phyloP scores from a whole-genome alignment of 345 rosid genomes.

The Lepidium africanum region DNA sequence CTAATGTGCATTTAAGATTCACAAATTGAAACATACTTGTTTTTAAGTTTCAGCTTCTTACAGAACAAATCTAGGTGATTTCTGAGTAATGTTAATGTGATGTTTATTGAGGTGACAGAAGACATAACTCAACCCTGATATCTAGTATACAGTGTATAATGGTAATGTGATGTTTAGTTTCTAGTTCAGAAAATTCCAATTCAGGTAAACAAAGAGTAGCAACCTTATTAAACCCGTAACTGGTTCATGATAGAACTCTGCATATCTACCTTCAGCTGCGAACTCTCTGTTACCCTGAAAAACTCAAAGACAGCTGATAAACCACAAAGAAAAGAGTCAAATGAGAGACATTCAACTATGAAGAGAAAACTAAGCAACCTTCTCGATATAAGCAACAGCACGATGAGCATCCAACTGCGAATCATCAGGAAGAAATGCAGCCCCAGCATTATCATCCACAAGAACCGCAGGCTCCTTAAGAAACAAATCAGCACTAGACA shows the following conservation, averaged over 20 bases:
- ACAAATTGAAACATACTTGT: neutral
- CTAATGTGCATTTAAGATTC: neutral
- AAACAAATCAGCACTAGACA: constrained; percentile 50
- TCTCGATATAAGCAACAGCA: constrained; percentile 59
- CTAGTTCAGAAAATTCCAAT: neutral
- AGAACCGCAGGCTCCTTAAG: constrained; percentile 51
- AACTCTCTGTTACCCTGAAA: constrained; percentile 57
- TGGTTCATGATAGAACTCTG: constrained; percentile 73
- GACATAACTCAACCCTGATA: neutral
- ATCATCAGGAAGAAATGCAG: constrained; percentile 75
- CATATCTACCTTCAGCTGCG: constrained; percentile 59
- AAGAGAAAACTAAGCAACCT: constrained; percentile 34
- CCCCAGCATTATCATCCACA: constrained; percentile 53
- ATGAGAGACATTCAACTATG: neutral
- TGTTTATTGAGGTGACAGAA: neutral
- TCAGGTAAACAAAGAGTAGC: constrained; percentile 29
- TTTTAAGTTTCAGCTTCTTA: neutral
- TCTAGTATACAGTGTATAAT: neutral
- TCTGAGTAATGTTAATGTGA: neutral
- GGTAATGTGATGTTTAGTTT: neutral
- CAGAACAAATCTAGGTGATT: neutral
- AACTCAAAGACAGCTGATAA: neutral
- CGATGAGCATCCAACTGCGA: constrained; percentile 77
- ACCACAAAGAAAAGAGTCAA: neutral
- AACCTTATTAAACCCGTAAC: constrained; percentile 52